Percentiles rank a stretch among this genome's conserved stretches.
Evolutionary conservation across 257 asterid genomes (phyloP).

Genomic region (Plectranthus barbatus): DNA sequence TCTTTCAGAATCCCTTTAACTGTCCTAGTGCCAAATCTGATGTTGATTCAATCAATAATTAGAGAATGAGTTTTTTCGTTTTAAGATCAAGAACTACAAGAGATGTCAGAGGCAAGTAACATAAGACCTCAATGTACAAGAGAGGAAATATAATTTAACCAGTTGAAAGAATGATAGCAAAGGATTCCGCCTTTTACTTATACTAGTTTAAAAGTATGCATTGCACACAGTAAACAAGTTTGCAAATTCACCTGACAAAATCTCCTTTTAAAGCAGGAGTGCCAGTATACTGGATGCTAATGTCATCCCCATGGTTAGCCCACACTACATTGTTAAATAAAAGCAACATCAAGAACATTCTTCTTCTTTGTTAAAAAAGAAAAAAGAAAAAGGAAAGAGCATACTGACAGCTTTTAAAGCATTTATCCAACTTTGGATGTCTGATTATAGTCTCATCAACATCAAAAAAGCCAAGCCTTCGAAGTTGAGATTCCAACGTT

Average conservation of each 20-base stretch:
- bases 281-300: conserved; percentile 92
- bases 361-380: not conserved
- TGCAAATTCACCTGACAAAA: conserved; percentile 12
- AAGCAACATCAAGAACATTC: no score
- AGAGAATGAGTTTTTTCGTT: no score
- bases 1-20: conserved; percentile 63
- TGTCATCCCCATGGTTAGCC: conserved; percentile 95
- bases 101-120: no score
- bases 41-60: not conserved
- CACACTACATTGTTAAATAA: conserved; percentile 52
- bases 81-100: no score
- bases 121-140: no score
- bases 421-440: conserved; percentile 62
- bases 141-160: no score
- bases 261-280: conserved; percentile 50
- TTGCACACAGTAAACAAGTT: not conserved
- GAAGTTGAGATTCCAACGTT: conserved; percentile 85
- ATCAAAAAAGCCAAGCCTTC: conserved; percentile 71
- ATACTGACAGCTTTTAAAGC: conserved; percentile 62
- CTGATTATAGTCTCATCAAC: conserved; percentile 58
- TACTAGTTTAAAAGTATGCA: no score
- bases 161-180: no score
- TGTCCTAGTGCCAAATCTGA: conserved; percentile 77
- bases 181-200: no score
- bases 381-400: not conserved